Conservation (phyloP, 2,329 filamentous ascomycete species). For the Ophiostoma pallidulum region DNA sequence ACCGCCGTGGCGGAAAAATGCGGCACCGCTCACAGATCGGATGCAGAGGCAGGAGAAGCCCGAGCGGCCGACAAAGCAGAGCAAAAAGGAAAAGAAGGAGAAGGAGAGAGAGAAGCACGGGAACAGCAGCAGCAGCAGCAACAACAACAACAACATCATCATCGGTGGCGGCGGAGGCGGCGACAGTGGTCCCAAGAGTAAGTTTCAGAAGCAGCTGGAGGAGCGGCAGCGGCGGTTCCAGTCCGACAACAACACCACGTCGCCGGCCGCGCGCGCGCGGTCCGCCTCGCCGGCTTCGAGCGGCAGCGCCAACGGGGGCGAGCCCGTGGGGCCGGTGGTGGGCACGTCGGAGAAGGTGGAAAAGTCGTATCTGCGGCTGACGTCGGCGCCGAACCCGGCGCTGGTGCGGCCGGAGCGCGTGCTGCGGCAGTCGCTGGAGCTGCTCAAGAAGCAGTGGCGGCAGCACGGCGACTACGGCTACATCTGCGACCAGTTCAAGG, state of each 20-base stretch:
- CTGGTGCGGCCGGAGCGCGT: slow-evolving; percentile 77
- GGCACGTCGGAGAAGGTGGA: slow-evolving; percentile 78
- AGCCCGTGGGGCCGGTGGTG: slow-evolving; percentile 63
- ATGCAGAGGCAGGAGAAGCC: slow-evolving; percentile 46
- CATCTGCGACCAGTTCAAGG: slow-evolving; percentile 99
- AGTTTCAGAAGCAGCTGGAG: slow-evolving; percentile 79
- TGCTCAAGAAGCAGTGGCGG: slow-evolving; percentile 91
- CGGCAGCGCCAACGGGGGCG: slow-evolving; percentile 19
- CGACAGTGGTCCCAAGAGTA: slow-evolving; percentile 48
- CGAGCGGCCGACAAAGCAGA: slow-evolving; percentile 15
- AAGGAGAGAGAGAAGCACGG: neutral
- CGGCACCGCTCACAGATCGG: slow-evolving; percentile 60
- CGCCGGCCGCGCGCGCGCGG: slow-evolving; percentile 31
- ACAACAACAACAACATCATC: slow-evolving; percentile 1
- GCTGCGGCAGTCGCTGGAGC: slow-evolving; percentile 72
- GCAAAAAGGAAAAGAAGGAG: slow-evolving; percentile 15
- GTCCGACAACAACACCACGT: slow-evolving; percentile 41
- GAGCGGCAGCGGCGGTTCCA: slow-evolving; percentile 86
- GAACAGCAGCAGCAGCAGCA: neutral
- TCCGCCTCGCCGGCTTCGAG: slow-evolving; percentile 32
- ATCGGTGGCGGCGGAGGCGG: slow-evolving; percentile 31
- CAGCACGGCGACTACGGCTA: slow-evolving; percentile 91
- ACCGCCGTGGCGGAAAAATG: slow-evolving; percentile 64
- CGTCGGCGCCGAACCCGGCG: slow-evolving; percentile 77
- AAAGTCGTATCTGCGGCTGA: slow-evolving; percentile 91